A percentile compares a stretch with the other conserved stretches of the same genome.
phyloP scores from a whole-genome alignment of 768 basidiomycete species.

The Suillus subluteus region DNA sequence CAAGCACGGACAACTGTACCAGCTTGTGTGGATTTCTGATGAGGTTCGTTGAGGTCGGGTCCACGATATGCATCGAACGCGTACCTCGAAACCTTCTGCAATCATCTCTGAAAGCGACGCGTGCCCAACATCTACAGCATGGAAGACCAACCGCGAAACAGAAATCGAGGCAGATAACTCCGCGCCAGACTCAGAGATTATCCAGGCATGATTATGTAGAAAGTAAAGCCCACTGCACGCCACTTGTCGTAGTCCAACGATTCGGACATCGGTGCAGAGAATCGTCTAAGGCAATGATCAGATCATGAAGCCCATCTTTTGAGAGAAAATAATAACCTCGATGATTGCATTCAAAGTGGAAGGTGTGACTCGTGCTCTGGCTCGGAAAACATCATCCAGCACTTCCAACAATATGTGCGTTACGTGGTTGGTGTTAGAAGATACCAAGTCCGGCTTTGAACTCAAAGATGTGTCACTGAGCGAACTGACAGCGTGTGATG shows the following conservation, averaged over 20 bases:
- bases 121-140: conserved; percentile 48
- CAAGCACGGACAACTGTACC: conserved; percentile 57
- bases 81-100: conserved; percentile 31
- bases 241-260: conserved; percentile 31
- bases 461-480: conserved; percentile 41
- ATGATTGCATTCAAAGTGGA: conserved; percentile 52
- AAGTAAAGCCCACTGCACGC: conserved; percentile 57
- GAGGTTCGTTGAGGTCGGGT: not conserved
- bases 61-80: conserved; percentile 33
- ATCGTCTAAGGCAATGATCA: conserved; percentile 29
- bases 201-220: conserved; percentile 52
- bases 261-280: conserved; percentile 32
- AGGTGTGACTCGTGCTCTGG: conserved; percentile 54
- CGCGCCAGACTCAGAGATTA: conserved; percentile 48
- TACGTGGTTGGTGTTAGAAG: conserved; percentile 27
- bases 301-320: conserved; percentile 7
- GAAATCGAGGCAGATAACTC: conserved; percentile 57
- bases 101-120: conserved; percentile 42
- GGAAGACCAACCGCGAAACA: conserved; percentile 56
- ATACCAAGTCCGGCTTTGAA: conserved; percentile 10
- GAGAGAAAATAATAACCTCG: conserved; percentile 46
- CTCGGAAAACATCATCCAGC: conserved; percentile 52
- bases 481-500: conserved; percentile 43
- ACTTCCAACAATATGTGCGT: conserved; percentile 52
- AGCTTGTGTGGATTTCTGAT: conserved; percentile 39